Evolutionary conservation across 2,329 filamentous ascomycete genomes (phyloP), one percentile per base, ranked within the genome.

Genomic region (Cladosporium velox): DNA sequence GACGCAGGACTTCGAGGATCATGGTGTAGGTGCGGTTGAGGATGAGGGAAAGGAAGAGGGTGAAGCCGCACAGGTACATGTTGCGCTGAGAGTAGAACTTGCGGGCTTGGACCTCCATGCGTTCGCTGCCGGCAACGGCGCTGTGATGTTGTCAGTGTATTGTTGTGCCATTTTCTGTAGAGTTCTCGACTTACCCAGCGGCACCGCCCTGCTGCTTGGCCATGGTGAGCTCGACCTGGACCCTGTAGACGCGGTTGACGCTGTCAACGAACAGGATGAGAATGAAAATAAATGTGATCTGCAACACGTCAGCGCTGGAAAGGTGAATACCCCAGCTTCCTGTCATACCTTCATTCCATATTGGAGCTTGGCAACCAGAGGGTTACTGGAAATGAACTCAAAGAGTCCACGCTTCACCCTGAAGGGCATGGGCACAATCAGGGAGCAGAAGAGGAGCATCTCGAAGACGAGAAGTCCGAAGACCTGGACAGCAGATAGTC

Each of bases 21-120:
- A 98, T 94, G 76, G 90, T 91, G 84, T 98, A 99, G 77, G 95
- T 99, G 77, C 95, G 94, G 89, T 99, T 98, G 78, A 96, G 91
- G 81, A 99, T 99, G 70, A 99, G 86, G 64, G 94, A 98, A 69
- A 99, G 90, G 88, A 99, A 98, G 70, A 99, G 90, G 5, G 95
- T 99, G 86, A 99, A 99, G 74, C 95, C 95, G 81, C 95, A 98
- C 69, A 99, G 93, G 84, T 99, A 99, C 95, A 99, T 99, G 88
- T 99, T 99, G 81, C 95, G 93, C 85, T 99, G 94, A 69, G 93
- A 97, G 87, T 99, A 99, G 86, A 99, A 99, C 83, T 99, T 99
- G 86, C 95, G 93, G 71, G 95, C 94, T 82, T 99, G 95, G 62
- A 98, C 94, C 83, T 99, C 95, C 87, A 96, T 93, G 70, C 95